Conservation (phyloP, 2,329 filamentous ascomycete species). For the Ophiostoma ulmi region DNA sequence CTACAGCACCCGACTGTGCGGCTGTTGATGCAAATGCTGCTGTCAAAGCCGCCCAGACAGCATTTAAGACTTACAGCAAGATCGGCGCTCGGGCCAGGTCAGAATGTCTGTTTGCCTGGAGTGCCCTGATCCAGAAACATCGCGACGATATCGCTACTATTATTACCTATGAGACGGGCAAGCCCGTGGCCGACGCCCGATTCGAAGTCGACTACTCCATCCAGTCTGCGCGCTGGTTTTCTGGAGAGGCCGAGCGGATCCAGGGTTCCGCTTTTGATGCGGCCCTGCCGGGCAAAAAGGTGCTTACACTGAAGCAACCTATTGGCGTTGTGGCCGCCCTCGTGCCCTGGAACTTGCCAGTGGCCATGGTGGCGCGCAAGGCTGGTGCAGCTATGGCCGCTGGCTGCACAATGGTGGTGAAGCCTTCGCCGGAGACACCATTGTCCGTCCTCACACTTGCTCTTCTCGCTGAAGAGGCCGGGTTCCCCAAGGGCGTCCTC, state of each 20-base stretch:
- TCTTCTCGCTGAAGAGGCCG: constrained; percentile 37
- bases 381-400: constrained; percentile 63
- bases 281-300: constrained; percentile 55
- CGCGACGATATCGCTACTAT: constrained; percentile 39
- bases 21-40: constrained; percentile 36
- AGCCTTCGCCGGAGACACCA: constrained; percentile 56
- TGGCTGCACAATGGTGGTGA: constrained; percentile 70
- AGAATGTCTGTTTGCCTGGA: constrained; percentile 36
- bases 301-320: constrained; percentile 70
- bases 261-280: constrained; percentile 58
- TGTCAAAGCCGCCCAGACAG: constrained; percentile 35
- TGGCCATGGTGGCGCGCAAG: constrained; percentile 63
- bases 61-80: constrained; percentile 38
- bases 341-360: constrained; percentile 68
- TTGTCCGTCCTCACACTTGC: constrained; percentile 35
- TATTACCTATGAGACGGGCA: constrained; percentile 49
- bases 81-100: constrained; percentile 36
- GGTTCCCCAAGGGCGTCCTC: constrained; percentile 68
- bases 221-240: constrained; percentile 50
- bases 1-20: constrained; percentile 17
- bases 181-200: constrained; percentile 49
- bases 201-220: constrained; percentile 52
- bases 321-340: constrained; percentile 63
- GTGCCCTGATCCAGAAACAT: constrained; percentile 34
- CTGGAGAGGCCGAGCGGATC: constrained; percentile 44